Percentiles rank a stretch among this genome's conserved stretches.
These are phyloP conservation scores for Salix exigua DNA, from an alignment of 345 rosid species.

Conservation along the genomic window DNA sequence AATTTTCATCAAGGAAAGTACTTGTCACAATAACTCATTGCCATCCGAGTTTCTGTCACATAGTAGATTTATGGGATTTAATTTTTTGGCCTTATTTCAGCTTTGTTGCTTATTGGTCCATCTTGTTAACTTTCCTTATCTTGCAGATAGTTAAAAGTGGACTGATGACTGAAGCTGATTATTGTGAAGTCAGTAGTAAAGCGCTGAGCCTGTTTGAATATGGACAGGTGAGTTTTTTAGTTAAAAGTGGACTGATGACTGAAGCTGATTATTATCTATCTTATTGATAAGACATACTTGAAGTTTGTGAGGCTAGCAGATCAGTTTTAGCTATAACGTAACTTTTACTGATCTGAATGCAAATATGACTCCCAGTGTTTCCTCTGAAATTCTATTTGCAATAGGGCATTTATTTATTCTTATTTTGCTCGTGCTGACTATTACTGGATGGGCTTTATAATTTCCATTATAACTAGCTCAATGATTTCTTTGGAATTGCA, in stretches of 20 bases:
- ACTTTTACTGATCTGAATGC: neutral
- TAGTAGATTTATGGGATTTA: neutral
- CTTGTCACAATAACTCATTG: neutral
- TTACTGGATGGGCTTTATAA: neutral
- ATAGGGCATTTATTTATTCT: neutral
- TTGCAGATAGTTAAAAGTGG: slow-evolving; percentile 70
- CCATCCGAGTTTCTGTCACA: neutral
- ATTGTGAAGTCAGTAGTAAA: slow-evolving; percentile 73
- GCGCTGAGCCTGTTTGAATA: slow-evolving; percentile 81
- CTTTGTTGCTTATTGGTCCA: slow-evolving; percentile 8
- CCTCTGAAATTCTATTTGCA: neutral
- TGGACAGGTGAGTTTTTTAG: slow-evolving; percentile 63
- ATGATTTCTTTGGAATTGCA: slow-evolving; percentile 32
- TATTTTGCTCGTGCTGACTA: neutral
- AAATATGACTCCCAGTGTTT: too few relatives aligned
- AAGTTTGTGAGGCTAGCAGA: too few relatives aligned
- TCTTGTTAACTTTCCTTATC: slow-evolving; percentile 14
- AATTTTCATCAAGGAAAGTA: too few relatives aligned
- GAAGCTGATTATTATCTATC: too few relatives aligned
- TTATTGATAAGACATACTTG: too few relatives aligned
- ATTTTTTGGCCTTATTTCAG: neutral
- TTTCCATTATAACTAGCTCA: neutral
- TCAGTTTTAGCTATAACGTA: neutral
- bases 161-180: slow-evolving; percentile 79
- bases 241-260: too few relatives aligned